A percentile compares a stretch with the other conserved stretches of the same genome.
phyloP scores from a whole-genome alignment of 768 basidiomycete species.

The Leucosporidium creatinivorum region DNA sequence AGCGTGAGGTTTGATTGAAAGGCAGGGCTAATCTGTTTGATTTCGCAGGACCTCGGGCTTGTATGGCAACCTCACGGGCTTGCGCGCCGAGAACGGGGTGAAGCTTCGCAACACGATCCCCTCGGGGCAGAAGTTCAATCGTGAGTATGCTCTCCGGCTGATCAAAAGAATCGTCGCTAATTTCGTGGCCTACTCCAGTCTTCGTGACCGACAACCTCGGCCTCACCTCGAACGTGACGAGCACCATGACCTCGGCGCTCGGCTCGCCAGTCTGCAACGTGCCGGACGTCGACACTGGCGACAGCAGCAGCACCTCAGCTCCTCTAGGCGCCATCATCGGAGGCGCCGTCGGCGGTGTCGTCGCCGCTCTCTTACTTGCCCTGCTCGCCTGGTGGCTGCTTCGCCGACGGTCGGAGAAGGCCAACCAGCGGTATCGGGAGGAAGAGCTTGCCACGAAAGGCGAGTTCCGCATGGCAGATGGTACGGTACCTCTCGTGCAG shows the following conservation, averaged over 20 bases:
- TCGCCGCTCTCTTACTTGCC: slow-evolving; percentile 10
- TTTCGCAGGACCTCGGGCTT: background rate
- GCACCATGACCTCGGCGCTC: slow-evolving; percentile 6
- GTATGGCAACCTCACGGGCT: slow-evolving; percentile 21
- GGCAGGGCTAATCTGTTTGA: background rate
- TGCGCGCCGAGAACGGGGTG: background rate
- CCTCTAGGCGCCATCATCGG: slow-evolving; percentile 22
- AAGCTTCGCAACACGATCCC: slow-evolving; percentile 15
- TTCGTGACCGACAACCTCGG: slow-evolving; percentile 23
- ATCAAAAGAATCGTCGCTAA: no score
- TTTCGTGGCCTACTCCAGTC: slow-evolving; percentile 2
- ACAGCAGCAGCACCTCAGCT: background rate
- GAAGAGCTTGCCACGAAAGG: slow-evolving; percentile 9
- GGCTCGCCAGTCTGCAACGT: background rate
- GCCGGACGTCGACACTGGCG: background rate
- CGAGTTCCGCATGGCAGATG: slow-evolving; percentile 25
- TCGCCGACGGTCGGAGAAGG: background rate
- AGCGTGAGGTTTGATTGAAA: background rate
- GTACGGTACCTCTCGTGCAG: slow-evolving; percentile 22
- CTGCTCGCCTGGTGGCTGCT: slow-evolving; percentile 20
- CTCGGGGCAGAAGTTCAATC: slow-evolving; percentile 14
- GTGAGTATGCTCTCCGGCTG: background rate
- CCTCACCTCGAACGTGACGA: background rate
- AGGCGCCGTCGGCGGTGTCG: slow-evolving; percentile 21
- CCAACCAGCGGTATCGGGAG: slow-evolving; percentile 7